phyloP scores from a whole-genome alignment of 805 yeast species.

The Candida awuae region DNA sequence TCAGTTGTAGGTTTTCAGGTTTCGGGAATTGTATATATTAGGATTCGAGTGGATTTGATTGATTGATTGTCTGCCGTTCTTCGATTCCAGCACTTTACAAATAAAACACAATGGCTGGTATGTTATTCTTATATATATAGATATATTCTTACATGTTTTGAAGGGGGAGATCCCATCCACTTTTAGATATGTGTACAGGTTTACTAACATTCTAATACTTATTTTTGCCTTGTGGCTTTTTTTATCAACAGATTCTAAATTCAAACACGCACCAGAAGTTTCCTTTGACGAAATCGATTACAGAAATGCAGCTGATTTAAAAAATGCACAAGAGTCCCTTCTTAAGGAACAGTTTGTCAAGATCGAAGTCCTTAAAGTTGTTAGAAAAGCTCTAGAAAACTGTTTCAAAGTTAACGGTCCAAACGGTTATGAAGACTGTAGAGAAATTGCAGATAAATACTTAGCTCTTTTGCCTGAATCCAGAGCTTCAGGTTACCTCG shows the following conservation, averaged over 20 bases:
- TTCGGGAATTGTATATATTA: too few species aligned
- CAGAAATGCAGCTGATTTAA: conserved; percentile 52
- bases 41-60: too few species aligned
- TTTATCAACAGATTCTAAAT: conserved; percentile 12
- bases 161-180: too few species aligned
- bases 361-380: conserved; percentile 54
- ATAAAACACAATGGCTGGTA: too few species aligned
- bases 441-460: conserved; percentile 68
- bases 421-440: conserved; percentile 72
- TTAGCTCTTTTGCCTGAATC: conserved; percentile 67
- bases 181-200: conserved; percentile 4
- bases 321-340: conserved; percentile 69
- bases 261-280: conserved; percentile 51
- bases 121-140: too few species aligned
- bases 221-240: background rate
- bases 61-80: too few species aligned
- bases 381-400: conserved; percentile 67
- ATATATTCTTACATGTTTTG: too few species aligned
- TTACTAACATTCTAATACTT: background rate
- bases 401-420: conserved; percentile 56
- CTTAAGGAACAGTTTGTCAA: conserved; percentile 75
- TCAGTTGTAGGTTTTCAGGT: too few species aligned
- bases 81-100: too few species aligned
- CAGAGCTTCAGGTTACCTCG: conserved; percentile 64
- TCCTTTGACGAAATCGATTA: conserved; percentile 82